Conservation (phyloP, 2,329 filamentous ascomycete genomes). For the Zarea fungicola region DNA sequence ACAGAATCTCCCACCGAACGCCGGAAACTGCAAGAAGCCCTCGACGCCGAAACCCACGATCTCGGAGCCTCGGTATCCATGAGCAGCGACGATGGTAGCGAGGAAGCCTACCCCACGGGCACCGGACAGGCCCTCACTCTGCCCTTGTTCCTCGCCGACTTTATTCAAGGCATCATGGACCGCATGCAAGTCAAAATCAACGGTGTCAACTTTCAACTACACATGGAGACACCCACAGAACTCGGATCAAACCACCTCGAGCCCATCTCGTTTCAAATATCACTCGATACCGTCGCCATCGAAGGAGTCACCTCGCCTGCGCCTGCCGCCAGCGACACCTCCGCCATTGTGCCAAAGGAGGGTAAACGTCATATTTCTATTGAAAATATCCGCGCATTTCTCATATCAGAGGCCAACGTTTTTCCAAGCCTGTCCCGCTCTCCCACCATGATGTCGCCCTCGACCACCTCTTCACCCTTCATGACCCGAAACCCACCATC, state of each 20-base stretch:
- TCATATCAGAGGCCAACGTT: conserved; percentile 63
- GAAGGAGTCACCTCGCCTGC: conserved; percentile 55
- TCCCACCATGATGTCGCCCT: conserved; percentile 44
- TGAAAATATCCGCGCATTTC: conserved; percentile 56
- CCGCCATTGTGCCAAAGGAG: conserved; percentile 45
- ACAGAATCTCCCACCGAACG: conserved; percentile 63
- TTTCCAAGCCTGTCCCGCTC: conserved; percentile 57
- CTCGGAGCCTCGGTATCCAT: conserved; percentile 55
- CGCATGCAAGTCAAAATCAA: conserved; percentile 62
- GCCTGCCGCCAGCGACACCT: conserved; percentile 24
- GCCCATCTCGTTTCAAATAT: conserved; percentile 58
- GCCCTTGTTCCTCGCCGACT: conserved; percentile 64
- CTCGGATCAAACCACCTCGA: conserved; percentile 42
- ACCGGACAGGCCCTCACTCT: conserved; percentile 66
- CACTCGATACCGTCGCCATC: conserved; percentile 59
- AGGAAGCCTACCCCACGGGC: conserved; percentile 58
- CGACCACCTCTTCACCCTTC: conserved; percentile 46
- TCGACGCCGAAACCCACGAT: conserved; percentile 58
- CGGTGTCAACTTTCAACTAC: conserved; percentile 60
- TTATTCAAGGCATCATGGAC: conserved; percentile 69
- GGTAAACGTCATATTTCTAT: conserved; percentile 62
- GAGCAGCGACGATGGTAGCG: conserved; percentile 58
- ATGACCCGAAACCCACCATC: conserved; percentile 34
- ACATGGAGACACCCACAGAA: conserved; percentile 53
- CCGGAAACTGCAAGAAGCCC: conserved; percentile 61